Percentiles rank a stretch among this genome's conserved stretches.
phyloP scores from a whole-genome alignment of 177 flowering plant genomes.

The Vitis hybrid region DNA sequence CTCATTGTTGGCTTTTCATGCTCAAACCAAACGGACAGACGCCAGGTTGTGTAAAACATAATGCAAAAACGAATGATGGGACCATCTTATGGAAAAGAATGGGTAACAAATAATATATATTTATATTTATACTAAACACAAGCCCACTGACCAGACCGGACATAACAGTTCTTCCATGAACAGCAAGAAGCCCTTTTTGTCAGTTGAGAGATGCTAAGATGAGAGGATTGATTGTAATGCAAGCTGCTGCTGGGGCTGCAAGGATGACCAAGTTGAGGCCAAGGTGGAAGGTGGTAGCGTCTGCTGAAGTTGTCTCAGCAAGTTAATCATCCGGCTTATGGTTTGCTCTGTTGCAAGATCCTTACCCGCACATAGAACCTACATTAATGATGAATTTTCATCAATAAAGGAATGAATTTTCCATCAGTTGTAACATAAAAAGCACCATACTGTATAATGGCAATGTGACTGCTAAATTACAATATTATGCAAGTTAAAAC shows the following conservation, averaged over 20 bases:
- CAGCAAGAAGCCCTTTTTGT: not conserved
- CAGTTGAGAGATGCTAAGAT: slow-evolving; percentile 26
- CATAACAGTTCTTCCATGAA: not conserved
- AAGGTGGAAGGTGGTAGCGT: slow-evolving; percentile 84
- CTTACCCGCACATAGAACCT: slow-evolving; percentile 91
- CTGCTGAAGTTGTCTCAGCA: slow-evolving; percentile 91
- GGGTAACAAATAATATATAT: slow-evolving; percentile 24
- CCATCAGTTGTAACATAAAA: no score
- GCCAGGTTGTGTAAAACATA: slow-evolving; percentile 22
- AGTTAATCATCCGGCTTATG: slow-evolving; percentile 70
- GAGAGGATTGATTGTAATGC: slow-evolving; percentile 89
- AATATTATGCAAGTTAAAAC: no score
- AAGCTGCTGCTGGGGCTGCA: slow-evolving; percentile 96
- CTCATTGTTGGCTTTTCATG: slow-evolving; percentile 21
- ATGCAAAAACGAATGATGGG: slow-evolving; percentile 26
- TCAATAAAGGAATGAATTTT: not conserved
- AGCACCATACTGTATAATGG: not conserved
- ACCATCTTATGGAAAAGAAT: slow-evolving; percentile 44
- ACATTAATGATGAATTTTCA: not conserved
- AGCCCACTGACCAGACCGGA: not conserved
- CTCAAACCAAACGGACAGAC: slow-evolving; percentile 20
- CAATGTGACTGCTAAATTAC: not conserved
- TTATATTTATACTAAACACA: slow-evolving; percentile 7
- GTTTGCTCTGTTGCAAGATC: slow-evolving; percentile 97
- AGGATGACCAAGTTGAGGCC: slow-evolving; percentile 84